These are phyloP conservation scores for Colletotrichum neosansevieriae DNA, from an alignment of 2,329 filamentous ascomycete species.

Conservation along the genomic window DNA sequence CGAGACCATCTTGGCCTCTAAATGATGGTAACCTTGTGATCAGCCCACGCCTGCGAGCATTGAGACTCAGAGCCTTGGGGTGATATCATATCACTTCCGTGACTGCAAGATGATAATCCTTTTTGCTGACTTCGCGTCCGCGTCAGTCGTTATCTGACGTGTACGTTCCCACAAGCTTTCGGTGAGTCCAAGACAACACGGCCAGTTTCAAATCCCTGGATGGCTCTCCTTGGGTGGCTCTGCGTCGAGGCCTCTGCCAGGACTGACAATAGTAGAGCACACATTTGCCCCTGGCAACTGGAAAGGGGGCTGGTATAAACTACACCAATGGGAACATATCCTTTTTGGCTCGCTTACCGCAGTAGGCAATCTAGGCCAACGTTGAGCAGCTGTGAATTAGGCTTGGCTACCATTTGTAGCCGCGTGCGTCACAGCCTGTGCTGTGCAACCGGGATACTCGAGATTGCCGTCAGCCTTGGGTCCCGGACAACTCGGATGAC, in stretches of 20 bases:
- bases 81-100: slow-evolving; percentile 14
- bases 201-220: neutral
- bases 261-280: neutral
- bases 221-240: neutral
- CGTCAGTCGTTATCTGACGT: slow-evolving; percentile 35
- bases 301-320: neutral
- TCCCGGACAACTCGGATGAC: slow-evolving; percentile 9
- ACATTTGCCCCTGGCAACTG: neutral
- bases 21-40: neutral
- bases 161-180: neutral
- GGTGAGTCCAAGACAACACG: neutral
- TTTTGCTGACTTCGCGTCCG: neutral
- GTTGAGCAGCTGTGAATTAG: neutral
- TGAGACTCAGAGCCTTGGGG: neutral
- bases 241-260: neutral
- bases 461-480: slow-evolving; percentile 19
- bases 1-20: neutral
- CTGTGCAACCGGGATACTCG: neutral
- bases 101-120: neutral
- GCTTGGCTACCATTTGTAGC: neutral
- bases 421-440: slow-evolving; percentile 9
- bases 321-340: neutral
- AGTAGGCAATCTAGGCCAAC: slow-evolving; percentile 3
- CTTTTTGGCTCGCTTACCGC: slow-evolving; percentile 18
- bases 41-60: slow-evolving; percentile 1